Conservation (phyloP, 306 rosid species). For the Castanea crenata region DNA sequence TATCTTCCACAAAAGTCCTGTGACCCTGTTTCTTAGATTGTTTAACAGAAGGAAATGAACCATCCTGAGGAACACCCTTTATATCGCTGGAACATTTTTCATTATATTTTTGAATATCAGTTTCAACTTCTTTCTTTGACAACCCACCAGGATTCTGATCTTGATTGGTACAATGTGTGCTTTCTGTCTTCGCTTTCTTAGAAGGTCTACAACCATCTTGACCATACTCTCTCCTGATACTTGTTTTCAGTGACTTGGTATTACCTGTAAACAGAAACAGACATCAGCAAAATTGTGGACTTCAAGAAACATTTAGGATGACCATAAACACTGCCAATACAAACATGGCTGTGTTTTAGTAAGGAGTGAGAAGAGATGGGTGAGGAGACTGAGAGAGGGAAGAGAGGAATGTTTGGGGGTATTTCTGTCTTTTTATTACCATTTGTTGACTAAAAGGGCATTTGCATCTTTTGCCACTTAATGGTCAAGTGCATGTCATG, state of each 20-base stretch:
- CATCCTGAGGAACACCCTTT: not conserved
- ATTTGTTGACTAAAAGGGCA: too few relatives aligned
- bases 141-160: slow-evolving; percentile 19
- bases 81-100: not conserved
- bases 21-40: not conserved
- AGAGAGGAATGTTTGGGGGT: too few relatives aligned
- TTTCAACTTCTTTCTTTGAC: slow-evolving; percentile 38
- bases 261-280: slow-evolving; percentile 49
- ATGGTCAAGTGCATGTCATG: too few relatives aligned
- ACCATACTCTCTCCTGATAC: slow-evolving; percentile 58
- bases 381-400: too few relatives aligned
- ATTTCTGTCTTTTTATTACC: too few relatives aligned
- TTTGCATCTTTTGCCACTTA: too few relatives aligned
- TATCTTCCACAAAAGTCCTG: not conserved
- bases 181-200: slow-evolving; percentile 63
- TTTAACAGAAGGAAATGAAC: not conserved
- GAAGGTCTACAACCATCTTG: slow-evolving; percentile 60
- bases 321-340: not conserved
- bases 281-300: not conserved
- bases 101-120: slow-evolving; percentile 33
- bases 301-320: not conserved
- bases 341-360: not conserved
- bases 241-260: slow-evolving; percentile 49
- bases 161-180: slow-evolving; percentile 44
- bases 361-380: too few relatives aligned